Evolutionary conservation across 1,139 yeast genomes (phyloP).

Genomic region (Saccharomycopsis hybrid): DNA sequence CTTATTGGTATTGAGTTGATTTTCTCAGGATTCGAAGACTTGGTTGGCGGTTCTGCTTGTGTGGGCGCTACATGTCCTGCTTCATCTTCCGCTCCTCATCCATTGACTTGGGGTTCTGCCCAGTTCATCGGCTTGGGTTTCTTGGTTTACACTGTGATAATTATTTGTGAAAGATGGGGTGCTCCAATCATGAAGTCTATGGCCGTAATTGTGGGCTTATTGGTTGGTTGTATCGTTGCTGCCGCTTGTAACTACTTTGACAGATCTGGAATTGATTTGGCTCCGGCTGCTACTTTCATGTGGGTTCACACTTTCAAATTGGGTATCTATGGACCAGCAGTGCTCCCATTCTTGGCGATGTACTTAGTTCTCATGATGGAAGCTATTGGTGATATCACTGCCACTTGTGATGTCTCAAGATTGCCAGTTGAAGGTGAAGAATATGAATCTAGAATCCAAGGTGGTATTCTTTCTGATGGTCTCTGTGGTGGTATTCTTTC

Average conservation of each 20-base stretch:
- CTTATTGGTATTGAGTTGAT: slow-evolving; percentile 70
- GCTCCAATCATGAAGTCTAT: slow-evolving; percentile 94
- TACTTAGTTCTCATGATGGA: slow-evolving; percentile 81
- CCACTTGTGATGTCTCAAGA: slow-evolving; percentile 85
- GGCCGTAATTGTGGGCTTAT: slow-evolving; percentile 77
- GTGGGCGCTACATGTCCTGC: slow-evolving; percentile 42
- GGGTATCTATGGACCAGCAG: slow-evolving; percentile 72
- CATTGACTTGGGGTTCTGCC: slow-evolving; percentile 78
- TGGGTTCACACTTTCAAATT: slow-evolving; percentile 84
- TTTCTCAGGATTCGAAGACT: slow-evolving; percentile 67
- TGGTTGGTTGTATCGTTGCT: slow-evolving; percentile 86
- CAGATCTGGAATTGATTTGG: slow-evolving; percentile 46
- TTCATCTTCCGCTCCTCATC: slow-evolving; percentile 39
- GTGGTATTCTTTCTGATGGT: slow-evolving; percentile 82
- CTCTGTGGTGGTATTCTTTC: slow-evolving; percentile 72
- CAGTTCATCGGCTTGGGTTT: slow-evolving; percentile 82
- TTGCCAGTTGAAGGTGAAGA: slow-evolving; percentile 72
- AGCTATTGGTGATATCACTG: slow-evolving; percentile 89
- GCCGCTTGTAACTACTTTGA: slow-evolving; percentile 84
- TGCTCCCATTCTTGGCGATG: slow-evolving; percentile 76
- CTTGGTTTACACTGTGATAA: slow-evolving; percentile 65
- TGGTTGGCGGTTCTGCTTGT: slow-evolving; percentile 88
- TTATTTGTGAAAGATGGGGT: slow-evolving; percentile 78
- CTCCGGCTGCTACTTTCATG: slow-evolving; percentile 76
- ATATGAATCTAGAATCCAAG: slow-evolving; percentile 83